Evolutionary conservation across 148 eudicot species (phyloP), one percentile per base, ranked within the genome.

Genomic region (Vaccinium macrocarpon): DNA sequence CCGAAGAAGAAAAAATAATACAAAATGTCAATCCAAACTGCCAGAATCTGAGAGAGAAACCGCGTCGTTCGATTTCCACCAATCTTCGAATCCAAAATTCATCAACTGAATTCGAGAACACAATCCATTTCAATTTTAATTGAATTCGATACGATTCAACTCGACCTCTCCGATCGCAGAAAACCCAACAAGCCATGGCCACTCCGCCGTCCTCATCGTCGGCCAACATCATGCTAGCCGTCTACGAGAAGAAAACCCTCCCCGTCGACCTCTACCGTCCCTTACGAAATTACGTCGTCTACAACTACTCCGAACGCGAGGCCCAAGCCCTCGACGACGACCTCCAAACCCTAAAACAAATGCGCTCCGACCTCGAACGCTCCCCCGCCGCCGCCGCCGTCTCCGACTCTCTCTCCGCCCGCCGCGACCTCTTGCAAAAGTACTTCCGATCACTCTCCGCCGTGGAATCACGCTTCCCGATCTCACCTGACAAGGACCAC

Each of bases 251-350:
- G 90, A 97, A 97, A 50, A 89, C 99, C 4, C 87, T 68, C 72
- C 0, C 92, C 1, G 50, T 92, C 80, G 99, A 97, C 64, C 88
- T 97, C 70, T 97, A 95, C 88, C 94, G 99, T 18, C 99, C 99
- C 5, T 82, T 97, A 0, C 97, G 99, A 79, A 93, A 97, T 86
- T 93, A 91, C 94, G 90, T 97, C 81, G 92, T 84, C 84, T 85
- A 84, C 87, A 90, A 91, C 51, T 97, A 97, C 92, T 95, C 98
- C 53, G 97, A 97, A 51, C 97, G 94, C 83, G 93, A 95, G 75
- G 98, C 98, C 3, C 98, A 93, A 79, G 88, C 85, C 85, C 89
- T 97, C 75, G 99, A 97, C 38, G 97, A 97, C 89, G 99, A 97
- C 84, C 96, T 97, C 88, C 89, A 97, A 82, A 93, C 99, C 89